A percentile compares a stretch with the other conserved stretches of the same genome.
Conservation (phyloP, 257 asterid species). For the Solanum raphanifolium region DNA sequence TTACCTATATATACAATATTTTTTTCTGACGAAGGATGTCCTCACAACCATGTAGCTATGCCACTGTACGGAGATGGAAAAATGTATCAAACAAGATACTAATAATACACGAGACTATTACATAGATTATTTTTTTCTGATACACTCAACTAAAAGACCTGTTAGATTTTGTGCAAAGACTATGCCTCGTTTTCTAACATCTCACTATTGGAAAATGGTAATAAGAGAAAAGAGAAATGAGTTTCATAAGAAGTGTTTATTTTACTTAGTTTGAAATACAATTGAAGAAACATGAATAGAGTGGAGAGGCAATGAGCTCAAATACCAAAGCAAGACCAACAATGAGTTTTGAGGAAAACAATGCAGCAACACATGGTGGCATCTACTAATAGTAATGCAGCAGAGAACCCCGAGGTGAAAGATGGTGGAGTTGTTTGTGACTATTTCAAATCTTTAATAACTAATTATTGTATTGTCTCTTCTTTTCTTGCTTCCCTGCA, state of each 20-base stretch:
- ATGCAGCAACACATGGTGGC: constrained; percentile 61
- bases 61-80: too few species aligned
- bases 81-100: too few species aligned
- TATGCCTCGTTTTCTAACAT: background rate
- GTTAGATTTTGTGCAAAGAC: background rate
- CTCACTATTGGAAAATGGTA: background rate
- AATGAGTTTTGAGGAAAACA: constrained; percentile 50
- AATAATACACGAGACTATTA: too few species aligned
- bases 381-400: constrained; percentile 18
- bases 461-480: constrained; percentile 5
- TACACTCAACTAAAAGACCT: too few species aligned
- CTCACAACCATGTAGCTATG: too few species aligned
- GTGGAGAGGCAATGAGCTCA: constrained; percentile 18
- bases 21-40: too few species aligned
- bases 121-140: too few species aligned
- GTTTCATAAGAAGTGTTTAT: background rate
- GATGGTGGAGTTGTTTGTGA: constrained; percentile 20
- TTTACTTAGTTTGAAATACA: background rate
- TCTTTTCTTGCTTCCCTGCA: constrained; percentile 19
- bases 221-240: background rate
- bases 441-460: constrained; percentile 6
- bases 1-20: too few species aligned
- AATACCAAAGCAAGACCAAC: constrained; percentile 43
- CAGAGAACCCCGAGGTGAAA: constrained; percentile 65
- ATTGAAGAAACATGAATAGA: background rate